Evolutionary conservation across 169 alveolate genomes (phyloP).

Genomic region (Neospora caninum): DNA sequence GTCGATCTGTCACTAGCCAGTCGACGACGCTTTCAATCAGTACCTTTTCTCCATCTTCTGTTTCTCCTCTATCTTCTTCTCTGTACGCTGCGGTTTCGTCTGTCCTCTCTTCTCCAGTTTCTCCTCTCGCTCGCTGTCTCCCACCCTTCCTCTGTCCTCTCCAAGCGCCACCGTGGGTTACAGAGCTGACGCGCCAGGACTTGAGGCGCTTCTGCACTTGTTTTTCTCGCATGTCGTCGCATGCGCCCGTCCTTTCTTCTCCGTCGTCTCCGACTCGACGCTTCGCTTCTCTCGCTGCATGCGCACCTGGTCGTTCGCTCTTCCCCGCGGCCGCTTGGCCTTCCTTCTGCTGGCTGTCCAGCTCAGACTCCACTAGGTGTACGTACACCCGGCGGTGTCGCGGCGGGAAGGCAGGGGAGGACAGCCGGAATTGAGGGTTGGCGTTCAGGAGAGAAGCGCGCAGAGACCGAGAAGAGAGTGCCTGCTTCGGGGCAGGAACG

Average conservation of each 20-base stretch:
- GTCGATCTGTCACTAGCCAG: constrained; percentile 4
- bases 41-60: neutral
- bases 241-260: neutral
- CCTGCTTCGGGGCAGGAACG: neutral
- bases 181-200: too few species aligned
- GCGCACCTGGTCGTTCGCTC: neutral
- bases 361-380: constrained; percentile 9
- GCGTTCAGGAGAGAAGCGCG: neutral
- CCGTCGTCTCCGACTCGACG: neutral
- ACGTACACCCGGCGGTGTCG: constrained; percentile 39
- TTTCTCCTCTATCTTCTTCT: neutral
- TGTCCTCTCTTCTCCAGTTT: neutral
- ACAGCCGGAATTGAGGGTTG: neutral
- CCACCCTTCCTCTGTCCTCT: neutral
- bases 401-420: neutral
- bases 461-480: neutral
- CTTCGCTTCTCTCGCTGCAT: neutral
- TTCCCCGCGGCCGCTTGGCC: too few species aligned
- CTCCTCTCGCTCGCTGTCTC: too few species aligned
- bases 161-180: too few species aligned
- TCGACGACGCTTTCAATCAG: neutral
- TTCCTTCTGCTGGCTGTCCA: neutral
- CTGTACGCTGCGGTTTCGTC: neutral
- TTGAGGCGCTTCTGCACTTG: too few species aligned
- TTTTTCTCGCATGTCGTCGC: too few species aligned